These are phyloP conservation scores for Ophiognomonia clavigignenti-juglandacearum DNA, from an alignment of 2,329 filamentous ascomycete genomes.

Conservation along the genomic window DNA sequence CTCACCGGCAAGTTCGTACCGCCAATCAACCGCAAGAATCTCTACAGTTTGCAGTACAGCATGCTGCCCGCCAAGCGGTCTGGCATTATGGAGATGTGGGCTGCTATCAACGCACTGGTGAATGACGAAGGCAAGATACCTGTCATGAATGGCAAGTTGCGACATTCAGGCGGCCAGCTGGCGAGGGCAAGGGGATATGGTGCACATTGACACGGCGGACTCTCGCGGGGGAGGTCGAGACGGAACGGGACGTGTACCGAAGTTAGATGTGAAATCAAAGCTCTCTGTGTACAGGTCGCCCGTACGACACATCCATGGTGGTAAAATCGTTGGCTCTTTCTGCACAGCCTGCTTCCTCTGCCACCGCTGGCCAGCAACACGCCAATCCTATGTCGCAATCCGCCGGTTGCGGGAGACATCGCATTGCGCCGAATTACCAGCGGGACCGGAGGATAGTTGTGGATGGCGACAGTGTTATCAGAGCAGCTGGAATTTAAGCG, in stretches of 20 bases:
- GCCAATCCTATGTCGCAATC: too few species aligned
- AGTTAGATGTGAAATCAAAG: too few species aligned
- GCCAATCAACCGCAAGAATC: constrained; percentile 86
- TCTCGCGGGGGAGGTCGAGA: neutral
- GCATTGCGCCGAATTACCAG: too few species aligned
- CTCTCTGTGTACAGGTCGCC: too few species aligned
- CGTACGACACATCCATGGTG: too few species aligned
- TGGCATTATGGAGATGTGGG: constrained; percentile 83
- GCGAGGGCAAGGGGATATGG: constrained; percentile 10
- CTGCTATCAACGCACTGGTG: constrained; percentile 52
- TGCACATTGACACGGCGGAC: constrained; percentile 7
- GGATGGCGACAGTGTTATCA: too few species aligned
- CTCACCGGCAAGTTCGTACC: constrained; percentile 89
- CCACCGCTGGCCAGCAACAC: too few species aligned
- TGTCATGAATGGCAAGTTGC: constrained; percentile 25
- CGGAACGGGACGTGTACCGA: neutral
- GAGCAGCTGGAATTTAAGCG: too few species aligned
- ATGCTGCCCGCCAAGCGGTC: constrained; percentile 85
- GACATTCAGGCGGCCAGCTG: constrained; percentile 4
- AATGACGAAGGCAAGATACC: constrained; percentile 39
- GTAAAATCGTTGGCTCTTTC: too few species aligned
- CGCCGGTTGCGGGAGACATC: too few species aligned
- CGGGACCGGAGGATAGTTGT: too few species aligned
- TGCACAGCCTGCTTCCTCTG: too few species aligned
- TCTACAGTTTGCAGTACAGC: constrained; percentile 96